A percentile compares a stretch with the other conserved stretches of the same genome.
Evolutionary conservation across 495 filamentous ascomycete species (phyloP).

Genomic region (Neurospora pannonica): DNA sequence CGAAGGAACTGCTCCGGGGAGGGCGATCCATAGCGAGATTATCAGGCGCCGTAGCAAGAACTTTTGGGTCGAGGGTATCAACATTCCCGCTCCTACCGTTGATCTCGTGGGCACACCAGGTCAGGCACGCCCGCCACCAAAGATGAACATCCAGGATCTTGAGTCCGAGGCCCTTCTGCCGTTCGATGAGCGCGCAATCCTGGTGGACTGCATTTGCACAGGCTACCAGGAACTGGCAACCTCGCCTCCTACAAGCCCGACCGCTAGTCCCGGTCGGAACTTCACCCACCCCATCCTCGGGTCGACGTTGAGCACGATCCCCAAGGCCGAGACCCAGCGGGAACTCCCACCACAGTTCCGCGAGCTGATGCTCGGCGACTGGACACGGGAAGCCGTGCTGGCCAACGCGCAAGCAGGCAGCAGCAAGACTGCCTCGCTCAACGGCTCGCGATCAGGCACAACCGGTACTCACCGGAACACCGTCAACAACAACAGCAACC

Average conservation of each 20-base stretch:
- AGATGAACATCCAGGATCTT: constrained; percentile 39
- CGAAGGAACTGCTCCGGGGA: constrained; percentile 54
- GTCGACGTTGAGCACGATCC: constrained; percentile 29
- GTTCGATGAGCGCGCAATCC: constrained; percentile 52
- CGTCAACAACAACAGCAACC: constrained; percentile 13
- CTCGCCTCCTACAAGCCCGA: constrained; percentile 59
- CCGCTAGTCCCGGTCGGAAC: constrained; percentile 58
- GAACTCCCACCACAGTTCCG: constrained; percentile 43
- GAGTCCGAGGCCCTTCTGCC: constrained; percentile 52
- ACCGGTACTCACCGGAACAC: constrained; percentile 38
- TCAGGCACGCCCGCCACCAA: constrained; percentile 32
- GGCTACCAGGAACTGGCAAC: constrained; percentile 49
- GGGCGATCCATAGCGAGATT: constrained; percentile 66
- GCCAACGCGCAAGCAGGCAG: constrained; percentile 57
- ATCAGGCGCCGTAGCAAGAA: constrained; percentile 56
- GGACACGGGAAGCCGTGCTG: constrained; percentile 65
- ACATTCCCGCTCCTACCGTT: constrained; percentile 54
- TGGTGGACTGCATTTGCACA: constrained; percentile 64
- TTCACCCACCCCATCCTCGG: constrained; percentile 52
- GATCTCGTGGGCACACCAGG: constrained; percentile 40
- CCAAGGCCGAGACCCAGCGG: constrained; percentile 22
- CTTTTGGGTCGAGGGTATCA: constrained; percentile 68
- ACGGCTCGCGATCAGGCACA: constrained; percentile 58
- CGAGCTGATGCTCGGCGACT: constrained; percentile 59
- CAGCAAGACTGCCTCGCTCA: constrained; percentile 61